Conservation (phyloP, 306 rosid genomes). For the Trifolium fragiferum region DNA sequence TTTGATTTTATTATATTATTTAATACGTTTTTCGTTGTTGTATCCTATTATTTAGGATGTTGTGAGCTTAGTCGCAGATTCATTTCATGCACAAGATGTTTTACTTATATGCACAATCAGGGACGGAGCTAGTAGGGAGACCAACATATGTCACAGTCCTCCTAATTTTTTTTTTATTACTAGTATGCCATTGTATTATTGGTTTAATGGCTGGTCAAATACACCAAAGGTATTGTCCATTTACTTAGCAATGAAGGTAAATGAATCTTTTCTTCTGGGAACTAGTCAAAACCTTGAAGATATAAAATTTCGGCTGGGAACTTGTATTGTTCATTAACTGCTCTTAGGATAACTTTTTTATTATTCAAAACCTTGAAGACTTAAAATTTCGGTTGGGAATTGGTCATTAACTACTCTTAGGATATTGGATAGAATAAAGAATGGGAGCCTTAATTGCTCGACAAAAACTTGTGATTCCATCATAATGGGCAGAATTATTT, state of each 20-base stretch:
- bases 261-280: conserved; percentile 5
- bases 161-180: no score
- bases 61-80: no score
- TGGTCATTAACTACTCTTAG: background rate
- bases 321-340: conserved; percentile 2
- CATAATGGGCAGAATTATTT: conserved; percentile 27
- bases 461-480: conserved; percentile 15
- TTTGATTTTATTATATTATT: no score
- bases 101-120: no score
- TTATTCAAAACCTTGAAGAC: background rate
- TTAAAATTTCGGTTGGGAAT: conserved; percentile 7
- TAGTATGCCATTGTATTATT: no score
- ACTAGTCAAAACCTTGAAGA: background rate
- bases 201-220: no score
- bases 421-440: conserved; percentile 16
- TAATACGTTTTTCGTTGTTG: no score
- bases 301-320: conserved; percentile 9
- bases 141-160: no score
- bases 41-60: no score
- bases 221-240: no score
- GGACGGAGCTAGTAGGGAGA: no score
- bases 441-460: conserved; percentile 11
- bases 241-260: conserved; percentile 4
- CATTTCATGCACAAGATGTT: no score
- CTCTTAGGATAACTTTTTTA: background rate